A percentile compares a stretch with the other conserved stretches of the same genome.
Conservation (phyloP, 768 basidiomycete species). For the Mycena alexandri region DNA sequence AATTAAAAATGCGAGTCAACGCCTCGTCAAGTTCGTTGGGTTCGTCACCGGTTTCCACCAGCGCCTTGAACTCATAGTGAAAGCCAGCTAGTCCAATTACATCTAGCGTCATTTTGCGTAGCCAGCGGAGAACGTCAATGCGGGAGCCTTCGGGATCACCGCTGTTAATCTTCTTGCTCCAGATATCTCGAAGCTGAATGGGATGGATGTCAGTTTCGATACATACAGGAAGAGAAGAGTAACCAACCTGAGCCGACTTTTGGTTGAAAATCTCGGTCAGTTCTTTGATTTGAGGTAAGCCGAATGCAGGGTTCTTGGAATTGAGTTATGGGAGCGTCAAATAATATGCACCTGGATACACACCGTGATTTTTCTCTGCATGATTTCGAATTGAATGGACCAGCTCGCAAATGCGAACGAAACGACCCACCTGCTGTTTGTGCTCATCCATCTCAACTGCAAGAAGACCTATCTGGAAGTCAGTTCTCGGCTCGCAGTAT, state of each 20-base stretch:
- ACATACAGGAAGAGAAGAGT: not conserved
- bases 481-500: no score
- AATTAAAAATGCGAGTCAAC: slow-evolving; percentile 54
- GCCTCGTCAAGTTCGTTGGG: slow-evolving; percentile 57
- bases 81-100: slow-evolving; percentile 75
- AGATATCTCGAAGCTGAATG: slow-evolving; percentile 63
- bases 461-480: not conserved
- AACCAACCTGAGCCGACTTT: slow-evolving; percentile 64
- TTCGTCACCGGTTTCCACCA: not conserved
- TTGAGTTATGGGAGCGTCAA: not conserved
- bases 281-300: slow-evolving; percentile 67
- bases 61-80: slow-evolving; percentile 45
- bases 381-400: not conserved
- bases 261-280: slow-evolving; percentile 59
- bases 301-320: slow-evolving; percentile 75
- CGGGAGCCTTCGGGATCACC: slow-evolving; percentile 43
- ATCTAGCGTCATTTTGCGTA: slow-evolving; percentile 79
- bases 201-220: not conserved
- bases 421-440: not conserved
- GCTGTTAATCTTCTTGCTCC: slow-evolving; percentile 48
- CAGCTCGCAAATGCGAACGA: not conserved
- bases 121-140: slow-evolving; percentile 74
- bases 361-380: not conserved
- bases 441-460: not conserved
- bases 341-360: slow-evolving; percentile 27